These are phyloP conservation scores for Pseudonitzschia multiseries DNA, from an alignment of 108 stramenopile species.

Conservation along the genomic window DNA sequence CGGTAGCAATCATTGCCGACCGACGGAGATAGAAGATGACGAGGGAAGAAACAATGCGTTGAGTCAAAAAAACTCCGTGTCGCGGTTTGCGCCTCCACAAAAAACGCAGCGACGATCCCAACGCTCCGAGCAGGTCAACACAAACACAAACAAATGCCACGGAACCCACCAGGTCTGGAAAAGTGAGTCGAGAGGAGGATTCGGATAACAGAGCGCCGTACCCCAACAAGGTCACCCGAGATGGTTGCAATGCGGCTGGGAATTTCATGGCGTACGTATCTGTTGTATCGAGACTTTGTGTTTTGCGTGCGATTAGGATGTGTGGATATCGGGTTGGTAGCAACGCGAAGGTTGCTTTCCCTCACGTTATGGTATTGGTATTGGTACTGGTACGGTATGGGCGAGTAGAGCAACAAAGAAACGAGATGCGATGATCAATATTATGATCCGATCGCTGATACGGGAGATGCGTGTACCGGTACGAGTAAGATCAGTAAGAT, in stretches of 20 bases:
- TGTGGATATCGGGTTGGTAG: not conserved
- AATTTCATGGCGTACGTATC: not conserved
- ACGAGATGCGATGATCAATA: too few relatives aligned
- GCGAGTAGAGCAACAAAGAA: too few relatives aligned
- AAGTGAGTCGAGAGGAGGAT: constrained; percentile 40
- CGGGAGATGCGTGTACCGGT: too few relatives aligned
- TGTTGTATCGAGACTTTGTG: not conserved
- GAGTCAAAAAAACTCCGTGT: not conserved
- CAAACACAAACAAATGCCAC: not conserved
- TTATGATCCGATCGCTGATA: too few relatives aligned
- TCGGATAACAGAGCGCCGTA: constrained; percentile 49
- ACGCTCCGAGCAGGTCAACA: not conserved
- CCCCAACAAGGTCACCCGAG: constrained; percentile 37
- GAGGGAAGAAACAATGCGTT: not conserved
- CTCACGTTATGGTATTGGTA: too few relatives aligned
- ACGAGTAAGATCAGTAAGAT: too few relatives aligned
- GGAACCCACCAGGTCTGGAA: constrained; percentile 28
- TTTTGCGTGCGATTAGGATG: not conserved
- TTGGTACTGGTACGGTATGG: too few relatives aligned
- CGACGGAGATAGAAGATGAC: constrained; percentile 7
- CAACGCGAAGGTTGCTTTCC: too few relatives aligned
- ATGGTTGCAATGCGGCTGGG: constrained; percentile 15
- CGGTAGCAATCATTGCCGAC: not conserved
- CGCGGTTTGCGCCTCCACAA: not conserved
- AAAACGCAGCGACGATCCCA: not conserved